These are phyloP conservation scores for Aquilaria agallochum DNA, from an alignment of 441 rosid genomes.

Conservation along the genomic window DNA sequence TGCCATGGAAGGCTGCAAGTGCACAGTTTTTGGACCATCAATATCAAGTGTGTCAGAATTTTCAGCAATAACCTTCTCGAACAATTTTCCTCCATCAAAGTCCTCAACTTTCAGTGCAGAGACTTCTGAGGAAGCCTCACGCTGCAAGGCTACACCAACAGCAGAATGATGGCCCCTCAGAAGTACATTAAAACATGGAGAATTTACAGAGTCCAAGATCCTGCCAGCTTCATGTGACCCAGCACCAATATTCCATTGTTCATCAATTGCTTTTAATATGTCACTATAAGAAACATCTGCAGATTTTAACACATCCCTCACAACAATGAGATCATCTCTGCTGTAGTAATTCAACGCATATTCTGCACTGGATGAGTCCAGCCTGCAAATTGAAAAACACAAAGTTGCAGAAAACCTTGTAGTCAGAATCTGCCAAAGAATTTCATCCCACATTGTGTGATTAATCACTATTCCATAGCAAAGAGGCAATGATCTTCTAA, in stretches of 20 bases:
- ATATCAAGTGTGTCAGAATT: conserved; percentile 28
- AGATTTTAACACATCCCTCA: conserved; percentile 64
- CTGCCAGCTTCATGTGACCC: conserved; percentile 29
- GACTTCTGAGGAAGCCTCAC: conserved; percentile 33
- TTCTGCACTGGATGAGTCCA: conserved; percentile 54
- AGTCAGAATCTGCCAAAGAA: background rate
- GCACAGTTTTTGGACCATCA: conserved; percentile 35
- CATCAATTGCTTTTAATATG: conserved; percentile 57
- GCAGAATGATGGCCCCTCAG: conserved; percentile 29
- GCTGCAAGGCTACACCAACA: conserved; percentile 18
- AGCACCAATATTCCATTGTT: conserved; percentile 53
- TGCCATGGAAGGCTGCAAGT: conserved; percentile 27
- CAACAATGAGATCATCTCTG: conserved; percentile 47
- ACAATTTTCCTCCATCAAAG: conserved; percentile 30
- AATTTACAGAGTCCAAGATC: conserved; percentile 32
- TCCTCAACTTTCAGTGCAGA: conserved; percentile 23
- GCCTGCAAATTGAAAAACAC: conserved; percentile 51
- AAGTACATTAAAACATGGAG: conserved; percentile 23
- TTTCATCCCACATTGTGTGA: too few species aligned
- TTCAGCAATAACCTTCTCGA: conserved; percentile 34
- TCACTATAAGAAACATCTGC: conserved; percentile 42
- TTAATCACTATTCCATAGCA: too few species aligned
- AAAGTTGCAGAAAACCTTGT: background rate
- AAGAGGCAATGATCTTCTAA: too few species aligned
- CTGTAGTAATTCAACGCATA: conserved; percentile 54